Conservation (phyloP, 2,329 filamentous ascomycete species). For the Daldinia eschscholtzii region DNA sequence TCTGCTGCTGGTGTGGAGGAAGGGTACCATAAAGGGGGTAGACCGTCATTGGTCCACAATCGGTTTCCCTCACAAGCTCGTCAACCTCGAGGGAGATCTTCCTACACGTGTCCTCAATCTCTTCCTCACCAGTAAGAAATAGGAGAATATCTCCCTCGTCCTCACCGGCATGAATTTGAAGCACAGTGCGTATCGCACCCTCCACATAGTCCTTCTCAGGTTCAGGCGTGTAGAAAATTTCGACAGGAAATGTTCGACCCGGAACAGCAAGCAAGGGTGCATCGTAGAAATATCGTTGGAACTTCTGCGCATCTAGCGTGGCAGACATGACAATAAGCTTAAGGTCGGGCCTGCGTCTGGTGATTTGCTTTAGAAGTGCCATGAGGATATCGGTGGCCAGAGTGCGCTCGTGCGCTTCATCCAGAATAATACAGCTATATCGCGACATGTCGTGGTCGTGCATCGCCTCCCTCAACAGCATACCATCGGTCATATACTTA, state of each 20-base stretch:
- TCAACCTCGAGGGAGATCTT: slow-evolving; percentile 93
- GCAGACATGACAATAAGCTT: slow-evolving; percentile 99
- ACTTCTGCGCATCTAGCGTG: slow-evolving; percentile 96
- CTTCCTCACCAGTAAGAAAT: slow-evolving; percentile 97
- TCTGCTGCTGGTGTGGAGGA: slow-evolving; percentile 92
- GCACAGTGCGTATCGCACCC: slow-evolving; percentile 90
- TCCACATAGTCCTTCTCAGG: slow-evolving; percentile 97
- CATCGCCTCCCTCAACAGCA: slow-evolving; percentile 96
- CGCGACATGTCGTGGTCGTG: slow-evolving; percentile 91
- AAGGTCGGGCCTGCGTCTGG: slow-evolving; percentile 83
- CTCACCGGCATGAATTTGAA: slow-evolving; percentile 96
- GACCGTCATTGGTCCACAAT: slow-evolving; percentile 88
- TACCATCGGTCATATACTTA: slow-evolving; percentile 99
- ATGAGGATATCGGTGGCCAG: slow-evolving; percentile 97
- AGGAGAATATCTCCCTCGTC: slow-evolving; percentile 91
- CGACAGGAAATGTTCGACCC: slow-evolving; percentile 93
- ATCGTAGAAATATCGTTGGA: slow-evolving; percentile 96
- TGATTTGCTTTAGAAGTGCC: slow-evolving; percentile 93
- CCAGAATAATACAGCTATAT: slow-evolving; percentile 98
- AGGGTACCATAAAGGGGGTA: slow-evolving; percentile 96
- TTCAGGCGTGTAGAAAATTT: slow-evolving; percentile 98
- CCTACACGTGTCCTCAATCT: slow-evolving; percentile 95
- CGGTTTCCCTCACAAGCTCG: slow-evolving; percentile 90
- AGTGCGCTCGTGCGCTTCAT: slow-evolving; percentile 98
- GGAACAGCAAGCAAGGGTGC: slow-evolving; percentile 94